Conservation (phyloP, 2,329 filamentous ascomycete genomes). For the Pyricularia pennisetigena region DNA sequence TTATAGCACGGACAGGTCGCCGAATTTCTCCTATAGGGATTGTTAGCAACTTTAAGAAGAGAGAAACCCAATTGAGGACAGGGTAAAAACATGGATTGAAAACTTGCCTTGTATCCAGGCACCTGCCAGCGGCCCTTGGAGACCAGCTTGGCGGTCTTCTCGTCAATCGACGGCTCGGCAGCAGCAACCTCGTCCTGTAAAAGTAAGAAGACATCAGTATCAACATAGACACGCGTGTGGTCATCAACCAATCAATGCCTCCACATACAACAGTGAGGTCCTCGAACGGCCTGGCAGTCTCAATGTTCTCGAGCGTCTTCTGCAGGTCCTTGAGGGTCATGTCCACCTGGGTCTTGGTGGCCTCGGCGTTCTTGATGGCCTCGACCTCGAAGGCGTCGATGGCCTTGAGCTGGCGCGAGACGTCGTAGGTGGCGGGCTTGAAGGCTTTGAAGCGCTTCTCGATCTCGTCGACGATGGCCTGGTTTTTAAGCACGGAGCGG, state of each 20-base stretch:
- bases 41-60: slow-evolving; percentile 38
- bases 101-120: slow-evolving; percentile 91
- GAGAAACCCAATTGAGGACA: neutral
- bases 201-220: slow-evolving; percentile 8
- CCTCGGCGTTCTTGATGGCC: slow-evolving; percentile 92
- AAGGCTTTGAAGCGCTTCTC: slow-evolving; percentile 90
- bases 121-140: slow-evolving; percentile 98
- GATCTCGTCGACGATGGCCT: slow-evolving; percentile 89
- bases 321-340: slow-evolving; percentile 87
- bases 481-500: slow-evolving; percentile 90
- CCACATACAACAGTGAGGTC: slow-evolving; percentile 90
- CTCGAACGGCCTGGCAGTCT: slow-evolving; percentile 90
- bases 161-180: slow-evolving; percentile 92
- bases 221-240: neutral
- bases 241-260: neutral
- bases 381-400: slow-evolving; percentile 97
- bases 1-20: slow-evolving; percentile 90
- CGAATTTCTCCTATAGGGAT: slow-evolving; percentile 81
- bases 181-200: slow-evolving; percentile 83
- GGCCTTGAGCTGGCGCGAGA: slow-evolving; percentile 88
- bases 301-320: slow-evolving; percentile 94
- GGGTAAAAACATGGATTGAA: neutral
- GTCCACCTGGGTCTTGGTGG: slow-evolving; percentile 94
- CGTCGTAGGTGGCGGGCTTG: slow-evolving; percentile 90
- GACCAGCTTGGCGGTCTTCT: slow-evolving; percentile 90